Evolutionary conservation across 805 yeast genomes (phyloP).

Genomic region (Wickerhamomyces silvicola): DNA sequence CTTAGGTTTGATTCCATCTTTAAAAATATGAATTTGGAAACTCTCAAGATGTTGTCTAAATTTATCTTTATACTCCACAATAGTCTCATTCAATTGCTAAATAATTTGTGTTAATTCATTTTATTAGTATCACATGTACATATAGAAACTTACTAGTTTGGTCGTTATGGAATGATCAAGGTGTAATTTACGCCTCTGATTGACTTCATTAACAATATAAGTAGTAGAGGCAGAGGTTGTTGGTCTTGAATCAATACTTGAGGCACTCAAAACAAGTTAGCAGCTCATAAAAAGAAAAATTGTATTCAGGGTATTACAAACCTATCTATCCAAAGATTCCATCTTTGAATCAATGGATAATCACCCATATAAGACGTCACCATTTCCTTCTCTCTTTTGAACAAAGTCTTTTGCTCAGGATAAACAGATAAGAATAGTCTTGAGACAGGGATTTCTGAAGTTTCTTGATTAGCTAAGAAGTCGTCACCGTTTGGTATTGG

Average conservation of each 20-base stretch:
- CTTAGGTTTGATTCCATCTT: slow-evolving; percentile 1
- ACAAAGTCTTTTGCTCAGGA: slow-evolving; percentile 1
- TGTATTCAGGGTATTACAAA: too few species aligned
- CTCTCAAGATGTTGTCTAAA: neutral
- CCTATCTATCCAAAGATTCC: slow-evolving; percentile 3
- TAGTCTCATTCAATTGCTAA: slow-evolving; percentile 3
- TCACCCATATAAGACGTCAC: slow-evolving; percentile 1
- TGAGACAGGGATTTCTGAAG: neutral
- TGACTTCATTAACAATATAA: neutral
- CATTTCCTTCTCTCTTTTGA: slow-evolving; percentile 1
- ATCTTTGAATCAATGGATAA: slow-evolving; percentile 2
- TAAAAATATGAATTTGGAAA: slow-evolving; percentile 5
- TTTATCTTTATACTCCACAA: neutral
- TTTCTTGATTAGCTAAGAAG: neutral
- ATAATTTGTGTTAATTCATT: too few species aligned
- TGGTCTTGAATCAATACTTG: too few species aligned
- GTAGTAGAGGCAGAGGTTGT: too few species aligned
- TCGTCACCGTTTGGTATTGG: neutral
- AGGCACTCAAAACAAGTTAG: too few species aligned
- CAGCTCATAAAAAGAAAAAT: too few species aligned
- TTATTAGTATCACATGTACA: too few species aligned
- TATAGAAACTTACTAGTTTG: too few species aligned
- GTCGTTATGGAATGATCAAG: neutral
- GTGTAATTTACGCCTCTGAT: neutral
- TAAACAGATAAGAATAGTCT: neutral